Base-by-base conservation (phyloP, 495 filamentous ascomycete genomes). In the Aspergillus kassunensis region DNA sequence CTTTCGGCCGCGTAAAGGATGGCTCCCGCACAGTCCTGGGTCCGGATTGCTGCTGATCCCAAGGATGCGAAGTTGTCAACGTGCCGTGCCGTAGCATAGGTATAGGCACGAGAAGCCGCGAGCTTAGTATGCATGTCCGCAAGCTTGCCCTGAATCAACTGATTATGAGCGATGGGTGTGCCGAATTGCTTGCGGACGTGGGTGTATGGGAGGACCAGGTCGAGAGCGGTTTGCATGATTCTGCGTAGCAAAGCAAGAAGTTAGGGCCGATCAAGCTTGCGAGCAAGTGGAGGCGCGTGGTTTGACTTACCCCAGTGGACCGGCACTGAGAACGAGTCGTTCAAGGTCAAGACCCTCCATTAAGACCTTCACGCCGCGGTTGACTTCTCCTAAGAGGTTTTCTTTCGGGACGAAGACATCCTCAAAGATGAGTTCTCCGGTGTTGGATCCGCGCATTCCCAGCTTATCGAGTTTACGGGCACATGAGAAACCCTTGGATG, bases 311-410 rank as follows among this genome's bases (percentile, higher is more conserved):
- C 92, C 86, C n/a, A 91, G 65, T 2, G 93, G 91, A 19, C 93
- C 93, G 34, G 93, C 90, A 63, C 85, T 90, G 46, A 98, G 82
- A 6, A 98, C 95, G 5, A 98, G 81, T 15, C 93, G 81, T 66
- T 98, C 93, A 46, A 98, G 80, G 65, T 98, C 93, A 7, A 98
- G 75, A 2, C 93, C 93, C 65, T 96, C 90, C 93, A 98, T 97
- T 24, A 98, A 75, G 2, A 98, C 91, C 46, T 80, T 83, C 49
- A 96, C 92, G 43, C 93, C 93, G 23, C 79, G 80, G 69, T 95
- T 86, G 23, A 95, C 60, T 37, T 80, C 67, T 11, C 95, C 93
- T 4, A 98, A 81, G 0, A 96, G 70, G 61, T 96, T 89, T 51
- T 85, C 82, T 11, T 71, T 66, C 2, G 95, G 92, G 10, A 98